Evolutionary conservation across 257 asterid species (phyloP).

Genomic region (Ehretia macrophylla): DNA sequence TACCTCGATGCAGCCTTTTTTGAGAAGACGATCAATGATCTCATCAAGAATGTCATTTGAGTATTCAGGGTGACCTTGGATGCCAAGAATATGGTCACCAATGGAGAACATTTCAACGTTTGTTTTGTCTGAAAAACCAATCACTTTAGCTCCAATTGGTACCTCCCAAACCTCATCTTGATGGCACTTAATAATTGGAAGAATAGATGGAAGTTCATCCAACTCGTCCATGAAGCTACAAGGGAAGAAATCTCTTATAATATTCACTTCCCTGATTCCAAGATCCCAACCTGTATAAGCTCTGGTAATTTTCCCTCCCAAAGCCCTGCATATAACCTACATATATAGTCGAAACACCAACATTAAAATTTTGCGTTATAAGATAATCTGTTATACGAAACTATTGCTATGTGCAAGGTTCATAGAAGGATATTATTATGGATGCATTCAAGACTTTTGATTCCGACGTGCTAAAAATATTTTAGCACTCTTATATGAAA

Average conservation of each 20-base stretch:
- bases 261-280: slow-evolving; percentile 54
- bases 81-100: slow-evolving; percentile 53
- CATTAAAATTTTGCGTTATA: neutral
- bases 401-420: too few relatives aligned
- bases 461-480: too few relatives aligned
- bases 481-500: too few relatives aligned
- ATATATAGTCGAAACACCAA: neutral
- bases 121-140: slow-evolving; percentile 62
- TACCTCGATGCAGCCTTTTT: slow-evolving; percentile 46
- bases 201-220: slow-evolving; percentile 41
- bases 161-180: slow-evolving; percentile 88
- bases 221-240: slow-evolving; percentile 21
- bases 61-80: slow-evolving; percentile 87
- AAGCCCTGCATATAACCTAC: slow-evolving; percentile 60
- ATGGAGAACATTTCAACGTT: slow-evolving; percentile 60
- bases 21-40: slow-evolving; percentile 53
- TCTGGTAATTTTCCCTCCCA: slow-evolving; percentile 68
- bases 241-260: slow-evolving; percentile 38
- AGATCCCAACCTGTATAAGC: slow-evolving; percentile 68
- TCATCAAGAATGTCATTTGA: slow-evolving; percentile 57
- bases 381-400: too few relatives aligned
- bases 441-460: too few relatives aligned
- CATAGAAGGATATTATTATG: too few relatives aligned
- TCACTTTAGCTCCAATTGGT: slow-evolving; percentile 55
- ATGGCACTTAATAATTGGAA: slow-evolving; percentile 65